A percentile compares a stretch with the other conserved stretches of the same genome.
Conservation (phyloP, 495 filamentous ascomycete species). For the Evernia prunastri region DNA sequence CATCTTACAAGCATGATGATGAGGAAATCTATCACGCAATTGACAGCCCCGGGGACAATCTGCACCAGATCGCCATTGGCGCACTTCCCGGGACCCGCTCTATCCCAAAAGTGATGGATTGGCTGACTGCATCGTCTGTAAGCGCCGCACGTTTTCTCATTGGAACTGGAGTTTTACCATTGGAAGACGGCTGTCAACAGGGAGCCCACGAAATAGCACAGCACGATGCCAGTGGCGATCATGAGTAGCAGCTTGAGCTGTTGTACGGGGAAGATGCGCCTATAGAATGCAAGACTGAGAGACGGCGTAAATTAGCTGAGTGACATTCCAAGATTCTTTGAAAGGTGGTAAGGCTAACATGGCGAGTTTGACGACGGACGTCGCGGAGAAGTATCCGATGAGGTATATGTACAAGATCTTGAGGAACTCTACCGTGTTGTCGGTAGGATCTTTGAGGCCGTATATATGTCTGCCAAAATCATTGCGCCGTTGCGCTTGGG, state of each 20-base stretch:
- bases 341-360: neutral
- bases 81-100: conserved; percentile 11
- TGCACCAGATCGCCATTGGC: conserved; percentile 9
- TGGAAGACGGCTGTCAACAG: conserved; percentile 20
- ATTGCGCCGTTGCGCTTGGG: conserved; percentile 15
- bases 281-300: conserved; percentile 23
- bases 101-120: conserved; percentile 19
- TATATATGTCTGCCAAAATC: conserved; percentile 22
- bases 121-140: conserved; percentile 8
- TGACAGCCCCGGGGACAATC: conserved; percentile 18
- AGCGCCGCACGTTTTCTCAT: neutral
- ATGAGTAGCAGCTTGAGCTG: conserved; percentile 14
- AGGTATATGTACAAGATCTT: conserved; percentile 17
- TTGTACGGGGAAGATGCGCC: conserved; percentile 21
- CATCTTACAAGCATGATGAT: conserved; percentile 20
- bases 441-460: neutral
- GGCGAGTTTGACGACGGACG: conserved; percentile 1
- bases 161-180: conserved; percentile 8
- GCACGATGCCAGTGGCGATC: conserved; percentile 7
- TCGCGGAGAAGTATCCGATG: conserved; percentile 11
- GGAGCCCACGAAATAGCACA: conserved; percentile 5
- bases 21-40: conserved; percentile 22
- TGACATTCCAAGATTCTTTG: neutral
- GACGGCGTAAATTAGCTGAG: neutral
- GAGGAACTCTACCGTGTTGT: conserved; percentile 11